Base-by-base conservation (phyloP, 371 early-diverging fungal genomes). In the Dinochytrium kinnereticum region DNA sequence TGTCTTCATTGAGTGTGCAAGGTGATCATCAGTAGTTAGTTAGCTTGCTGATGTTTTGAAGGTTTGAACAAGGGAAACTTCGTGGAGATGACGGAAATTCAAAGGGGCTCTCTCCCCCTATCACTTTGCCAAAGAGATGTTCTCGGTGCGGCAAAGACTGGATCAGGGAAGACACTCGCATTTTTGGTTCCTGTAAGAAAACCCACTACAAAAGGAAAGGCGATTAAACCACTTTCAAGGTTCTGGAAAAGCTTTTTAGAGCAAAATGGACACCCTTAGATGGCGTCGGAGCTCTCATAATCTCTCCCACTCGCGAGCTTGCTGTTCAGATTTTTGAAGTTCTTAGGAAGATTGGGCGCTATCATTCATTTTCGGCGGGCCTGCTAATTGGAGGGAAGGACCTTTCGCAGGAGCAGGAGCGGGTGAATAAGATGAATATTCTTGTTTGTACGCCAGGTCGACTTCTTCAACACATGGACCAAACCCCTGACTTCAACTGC, bases 141-240 rank as follows among this genome's bases (percentile, higher is more conserved):
- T 17, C 88, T 99, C 38, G 99, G 98, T 34, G 98, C 99, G 0
- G 99, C 99, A 28, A 96, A 97, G 74, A 99, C 99, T 0, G 99
- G 99, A n/a, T 95, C 96, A 39, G 99, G 99, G 50, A 99, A 99
- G 82, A 99, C 99, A 0, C 85, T 99, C 30, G 94, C 97, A 1
- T 99, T 98, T 81, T 78, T 99, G n/a, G 85, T 99, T 44, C 99
- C 98, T 57, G 93, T 96, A 89, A 75, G 87, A 75, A 1, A 49
- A 15, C 49, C 13, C 13, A n/a, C 13, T 49, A 49, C 49, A 15
- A n/a, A 49, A 49, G 37, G n/a, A n/a, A n/a, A n/a, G n/a, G n/a
- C n/a, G n/a, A n/a, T n/a, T n/a, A n/a, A n/a, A n/a, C n/a, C n/a
- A 17, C 55, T 24, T 44, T 75, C 7, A 50, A 91, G 88, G 71